Evolutionary conservation across 768 basidiomycete genomes (phyloP).

Genomic region (Omphalotus guepiniiformis): DNA sequence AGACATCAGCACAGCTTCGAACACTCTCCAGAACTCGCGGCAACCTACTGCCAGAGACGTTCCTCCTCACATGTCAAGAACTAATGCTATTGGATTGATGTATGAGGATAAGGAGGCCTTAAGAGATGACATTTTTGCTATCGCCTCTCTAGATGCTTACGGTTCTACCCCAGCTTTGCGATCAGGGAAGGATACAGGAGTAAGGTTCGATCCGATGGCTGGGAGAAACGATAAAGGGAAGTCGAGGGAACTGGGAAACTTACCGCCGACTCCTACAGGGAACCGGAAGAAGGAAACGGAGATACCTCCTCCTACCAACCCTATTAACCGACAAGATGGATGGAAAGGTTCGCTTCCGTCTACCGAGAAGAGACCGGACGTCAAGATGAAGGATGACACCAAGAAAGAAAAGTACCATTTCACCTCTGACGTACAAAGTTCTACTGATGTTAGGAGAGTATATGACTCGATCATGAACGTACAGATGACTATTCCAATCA

Average conservation of each 20-base stretch:
- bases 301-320: constrained; percentile 1
- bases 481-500: neutral
- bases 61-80: neutral
- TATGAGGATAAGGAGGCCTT: neutral
- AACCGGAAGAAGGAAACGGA: too few relatives aligned
- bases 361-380: too few relatives aligned
- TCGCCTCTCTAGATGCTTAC: neutral
- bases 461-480: neutral
- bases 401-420: constrained; percentile 6
- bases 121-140: neutral
- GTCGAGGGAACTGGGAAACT: too few relatives aligned
- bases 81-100: neutral
- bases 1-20: neutral
- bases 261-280: neutral
- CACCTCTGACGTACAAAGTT: neutral
- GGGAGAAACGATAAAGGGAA: neutral
- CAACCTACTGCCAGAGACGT: neutral
- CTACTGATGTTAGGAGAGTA: neutral
- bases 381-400: neutral
- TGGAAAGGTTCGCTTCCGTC: constrained; percentile 7
- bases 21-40: too few relatives aligned
- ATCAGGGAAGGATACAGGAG: neutral
- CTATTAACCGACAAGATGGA: constrained; percentile 7
- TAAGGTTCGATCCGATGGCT: neutral
- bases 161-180: neutral